These are phyloP conservation scores for Rhizopogon vesiculosus DNA, from an alignment of 768 basidiomycete genomes.

Conservation along the genomic window DNA sequence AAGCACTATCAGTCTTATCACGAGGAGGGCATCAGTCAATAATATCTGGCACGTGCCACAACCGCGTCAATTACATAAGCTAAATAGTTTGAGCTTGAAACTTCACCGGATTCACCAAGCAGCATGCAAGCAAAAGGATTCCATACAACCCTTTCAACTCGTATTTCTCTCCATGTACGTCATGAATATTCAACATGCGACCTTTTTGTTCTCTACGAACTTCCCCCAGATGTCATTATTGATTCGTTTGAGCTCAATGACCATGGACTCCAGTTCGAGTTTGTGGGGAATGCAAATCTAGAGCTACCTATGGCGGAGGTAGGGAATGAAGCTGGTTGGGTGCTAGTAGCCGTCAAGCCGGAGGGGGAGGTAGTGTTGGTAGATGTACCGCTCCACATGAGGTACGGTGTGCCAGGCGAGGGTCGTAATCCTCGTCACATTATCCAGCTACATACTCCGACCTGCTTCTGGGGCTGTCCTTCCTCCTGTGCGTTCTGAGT, in stretches of 20 bases:
- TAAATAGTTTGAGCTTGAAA: too few relatives aligned
- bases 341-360: constrained; percentile 27
- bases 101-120: constrained; percentile 1
- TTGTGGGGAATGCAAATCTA: constrained; percentile 35
- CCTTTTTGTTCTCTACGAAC: constrained; percentile 28
- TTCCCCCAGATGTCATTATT: constrained; percentile 37
- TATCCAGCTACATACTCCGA: constrained; percentile 21
- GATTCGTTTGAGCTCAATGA: constrained; percentile 40
- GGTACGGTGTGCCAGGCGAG: constrained; percentile 31
- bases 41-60: constrained; percentile 6
- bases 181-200: constrained; percentile 15
- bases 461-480: constrained; percentile 30
- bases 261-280: constrained; percentile 26
- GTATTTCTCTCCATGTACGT: constrained; percentile 6
- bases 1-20: not conserved
- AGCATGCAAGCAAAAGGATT: constrained; percentile 22
- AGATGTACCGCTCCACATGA: constrained; percentile 39
- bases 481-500: constrained; percentile 13
- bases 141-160: constrained; percentile 25
- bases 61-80: constrained; percentile 6
- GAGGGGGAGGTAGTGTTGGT: constrained; percentile 12
- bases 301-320: constrained; percentile 39
- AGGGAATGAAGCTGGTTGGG: constrained; percentile 10
- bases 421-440: constrained; percentile 9
- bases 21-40: not conserved